Percentiles rank a stretch among this genome's conserved stretches.
These are phyloP conservation scores for Plasmodium gonderi DNA, from an alignment of 169 alveolate species.

Conservation along the genomic window DNA sequence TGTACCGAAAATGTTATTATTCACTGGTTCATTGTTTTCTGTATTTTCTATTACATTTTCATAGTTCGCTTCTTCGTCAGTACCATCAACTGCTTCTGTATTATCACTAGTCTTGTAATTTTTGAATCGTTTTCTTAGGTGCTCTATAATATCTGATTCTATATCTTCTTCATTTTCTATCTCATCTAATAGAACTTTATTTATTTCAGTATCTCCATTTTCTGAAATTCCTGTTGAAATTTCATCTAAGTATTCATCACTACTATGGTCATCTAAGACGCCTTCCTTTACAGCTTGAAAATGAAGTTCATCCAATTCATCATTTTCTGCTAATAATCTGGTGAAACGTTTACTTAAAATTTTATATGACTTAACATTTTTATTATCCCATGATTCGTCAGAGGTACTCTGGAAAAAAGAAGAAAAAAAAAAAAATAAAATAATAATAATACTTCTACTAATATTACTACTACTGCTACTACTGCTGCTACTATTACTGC, in stretches of 20 bases:
- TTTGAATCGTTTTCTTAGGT: not conserved
- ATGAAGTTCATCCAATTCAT: not conserved
- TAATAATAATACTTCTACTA: too few species aligned
- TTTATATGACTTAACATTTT: not conserved
- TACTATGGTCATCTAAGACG: not conserved
- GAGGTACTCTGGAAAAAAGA: not conserved
- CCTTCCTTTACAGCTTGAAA: not conserved
- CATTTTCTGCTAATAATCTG: conserved; percentile 10
- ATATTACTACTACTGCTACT: too few species aligned
- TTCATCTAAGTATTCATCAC: not conserved
- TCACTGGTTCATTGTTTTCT: not conserved
- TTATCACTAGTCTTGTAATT: not conserved
- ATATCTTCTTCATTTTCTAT: not conserved
- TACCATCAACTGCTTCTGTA: not conserved
- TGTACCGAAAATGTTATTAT: not conserved
- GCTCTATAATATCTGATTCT: not conserved
- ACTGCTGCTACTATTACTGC: too few species aligned
- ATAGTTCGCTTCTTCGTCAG: not conserved
- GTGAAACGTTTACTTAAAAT: not conserved
- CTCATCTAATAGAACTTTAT: not conserved
- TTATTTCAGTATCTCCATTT: not conserved
- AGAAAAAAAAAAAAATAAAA: not conserved
- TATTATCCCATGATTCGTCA: not conserved
- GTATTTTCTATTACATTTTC: not conserved
- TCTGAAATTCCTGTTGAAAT: not conserved